A percentile compares a stretch with the other conserved stretches of the same genome.
Conservation (phyloP, 2,329 filamentous ascomycete genomes). For the Mollisia scopiformis region DNA sequence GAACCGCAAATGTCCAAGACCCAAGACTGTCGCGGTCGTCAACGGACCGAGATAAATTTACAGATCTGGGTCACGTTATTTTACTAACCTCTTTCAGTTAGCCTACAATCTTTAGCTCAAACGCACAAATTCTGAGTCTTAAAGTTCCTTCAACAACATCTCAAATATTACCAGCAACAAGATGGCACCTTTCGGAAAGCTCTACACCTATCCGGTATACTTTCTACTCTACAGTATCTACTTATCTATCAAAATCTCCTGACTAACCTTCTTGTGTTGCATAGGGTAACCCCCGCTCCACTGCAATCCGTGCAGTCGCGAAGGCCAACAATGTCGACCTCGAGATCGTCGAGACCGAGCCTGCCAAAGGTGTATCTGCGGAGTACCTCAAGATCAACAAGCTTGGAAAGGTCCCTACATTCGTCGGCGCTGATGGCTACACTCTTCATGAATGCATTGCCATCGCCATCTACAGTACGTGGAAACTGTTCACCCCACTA, state of each 20-base stretch:
- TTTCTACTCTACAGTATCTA: not conserved
- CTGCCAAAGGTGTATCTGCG: slow-evolving; percentile 62
- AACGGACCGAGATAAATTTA: too few relatives aligned
- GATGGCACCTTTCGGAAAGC: slow-evolving; percentile 96
- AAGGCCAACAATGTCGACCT: slow-evolving; percentile 97
- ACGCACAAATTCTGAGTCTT: slow-evolving; percentile 7
- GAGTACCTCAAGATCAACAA: slow-evolving; percentile 88
- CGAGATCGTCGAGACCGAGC: slow-evolving; percentile 76
- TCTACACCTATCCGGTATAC: slow-evolving; percentile 82
- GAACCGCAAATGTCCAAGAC: not conserved
- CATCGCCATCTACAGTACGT: slow-evolving; percentile 97
- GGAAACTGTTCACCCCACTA: slow-evolving; percentile 5
- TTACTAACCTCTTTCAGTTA: not conserved
- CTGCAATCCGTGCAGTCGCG: slow-evolving; percentile 86
- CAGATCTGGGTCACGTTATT: too few relatives aligned
- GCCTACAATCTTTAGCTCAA: not conserved
- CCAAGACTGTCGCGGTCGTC: not conserved
- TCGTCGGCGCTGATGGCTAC: slow-evolving; percentile 91
- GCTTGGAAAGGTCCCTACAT: slow-evolving; percentile 90
- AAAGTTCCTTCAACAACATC: slow-evolving; percentile 9
- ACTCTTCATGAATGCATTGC: slow-evolving; percentile 87
- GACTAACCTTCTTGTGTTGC: slow-evolving; percentile 25
- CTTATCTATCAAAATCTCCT: not conserved
- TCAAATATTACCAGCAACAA: slow-evolving; percentile 32
- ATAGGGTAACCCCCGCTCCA: slow-evolving; percentile 88